phyloP scores from a whole-genome alignment of 2,329 filamentous ascomycete genomes.

The Chrysosporium queenslandicum region DNA sequence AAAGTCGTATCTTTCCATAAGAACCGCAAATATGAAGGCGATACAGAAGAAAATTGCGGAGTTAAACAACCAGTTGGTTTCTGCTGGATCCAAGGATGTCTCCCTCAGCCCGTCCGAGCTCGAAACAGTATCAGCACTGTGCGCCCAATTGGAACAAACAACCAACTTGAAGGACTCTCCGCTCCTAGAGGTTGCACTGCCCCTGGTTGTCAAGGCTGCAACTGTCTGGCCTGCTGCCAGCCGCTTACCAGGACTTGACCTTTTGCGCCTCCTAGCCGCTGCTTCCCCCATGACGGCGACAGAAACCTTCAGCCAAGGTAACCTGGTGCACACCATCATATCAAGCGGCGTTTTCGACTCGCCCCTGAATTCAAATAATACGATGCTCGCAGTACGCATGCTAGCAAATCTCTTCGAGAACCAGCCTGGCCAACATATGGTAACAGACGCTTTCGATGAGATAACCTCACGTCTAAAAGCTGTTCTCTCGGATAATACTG shows the following conservation, averaged over 20 bases:
- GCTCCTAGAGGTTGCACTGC: constrained; percentile 45
- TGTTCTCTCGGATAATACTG: constrained; percentile 45
- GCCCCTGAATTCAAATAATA: constrained; percentile 62
- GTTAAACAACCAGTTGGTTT: constrained; percentile 59
- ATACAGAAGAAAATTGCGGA: constrained; percentile 68
- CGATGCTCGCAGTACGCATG: constrained; percentile 74
- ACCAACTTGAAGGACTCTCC: constrained; percentile 36
- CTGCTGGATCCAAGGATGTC: constrained; percentile 60
- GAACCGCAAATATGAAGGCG: constrained; percentile 57
- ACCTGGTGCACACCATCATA: constrained; percentile 53
- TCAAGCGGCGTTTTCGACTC: constrained; percentile 49
- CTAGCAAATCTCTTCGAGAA: constrained; percentile 78
- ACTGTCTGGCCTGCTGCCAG: constrained; percentile 72
- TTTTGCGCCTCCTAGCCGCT: constrained; percentile 71
- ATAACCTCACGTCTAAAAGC: constrained; percentile 53
- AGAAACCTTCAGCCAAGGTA: constrained; percentile 45
- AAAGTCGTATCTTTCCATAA: constrained; percentile 66
- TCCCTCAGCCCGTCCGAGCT: constrained; percentile 66
- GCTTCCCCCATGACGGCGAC: constrained; percentile 56
- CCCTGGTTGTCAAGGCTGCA: constrained; percentile 59
- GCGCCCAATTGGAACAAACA: constrained; percentile 50
- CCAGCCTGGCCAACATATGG: constrained; percentile 56
- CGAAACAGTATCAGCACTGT: constrained; percentile 50
- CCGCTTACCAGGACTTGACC: constrained; percentile 72
- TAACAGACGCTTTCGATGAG: constrained; percentile 49